Percentiles rank a stretch among this genome's conserved stretches.
These are phyloP conservation scores for Apiospora aurea DNA, from an alignment of 2,329 filamentous ascomycete species.

Conservation along the genomic window DNA sequence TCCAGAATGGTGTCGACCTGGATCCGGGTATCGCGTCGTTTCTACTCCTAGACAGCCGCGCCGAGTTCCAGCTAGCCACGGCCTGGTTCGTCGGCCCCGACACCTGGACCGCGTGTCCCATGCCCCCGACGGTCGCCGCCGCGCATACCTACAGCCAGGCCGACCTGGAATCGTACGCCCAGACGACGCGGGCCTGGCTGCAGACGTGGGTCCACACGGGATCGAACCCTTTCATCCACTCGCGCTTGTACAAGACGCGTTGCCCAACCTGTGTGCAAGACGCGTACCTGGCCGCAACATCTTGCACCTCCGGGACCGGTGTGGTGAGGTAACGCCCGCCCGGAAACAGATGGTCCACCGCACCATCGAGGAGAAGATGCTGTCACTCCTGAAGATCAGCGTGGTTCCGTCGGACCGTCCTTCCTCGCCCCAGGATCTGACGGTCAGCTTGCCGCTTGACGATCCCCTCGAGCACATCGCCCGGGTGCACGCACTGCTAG, in stretches of 20 bases:
- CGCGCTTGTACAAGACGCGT: slow-evolving; percentile 36
- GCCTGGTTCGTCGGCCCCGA: slow-evolving; percentile 33
- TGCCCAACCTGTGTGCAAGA: slow-evolving; percentile 40
- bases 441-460: neutral
- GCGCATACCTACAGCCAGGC: neutral
- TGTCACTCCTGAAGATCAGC: slow-evolving; percentile 26
- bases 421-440: neutral
- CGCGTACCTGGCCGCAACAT: slow-evolving; percentile 38
- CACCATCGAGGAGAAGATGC: slow-evolving; percentile 32
- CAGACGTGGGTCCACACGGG: slow-evolving; percentile 38
- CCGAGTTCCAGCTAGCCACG: neutral
- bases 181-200: slow-evolving; percentile 36
- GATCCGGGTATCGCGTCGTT: neutral
- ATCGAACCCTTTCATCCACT: slow-evolving; percentile 43
- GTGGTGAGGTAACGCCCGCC: slow-evolving; percentile 21
- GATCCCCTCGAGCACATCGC: slow-evolving; percentile 26
- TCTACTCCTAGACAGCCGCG: neutral
- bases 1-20: neutral
- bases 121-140: neutral
- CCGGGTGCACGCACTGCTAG: slow-evolving; percentile 35
- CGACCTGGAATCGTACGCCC: slow-evolving; percentile 28
- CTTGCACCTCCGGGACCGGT: slow-evolving; percentile 29
- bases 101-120: slow-evolving; percentile 32
- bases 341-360: slow-evolving; percentile 28
- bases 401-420: neutral